Base-by-base conservation (phyloP, 768 basidiomycete species). In the Chalciporus sphaerocephalus region DNA sequence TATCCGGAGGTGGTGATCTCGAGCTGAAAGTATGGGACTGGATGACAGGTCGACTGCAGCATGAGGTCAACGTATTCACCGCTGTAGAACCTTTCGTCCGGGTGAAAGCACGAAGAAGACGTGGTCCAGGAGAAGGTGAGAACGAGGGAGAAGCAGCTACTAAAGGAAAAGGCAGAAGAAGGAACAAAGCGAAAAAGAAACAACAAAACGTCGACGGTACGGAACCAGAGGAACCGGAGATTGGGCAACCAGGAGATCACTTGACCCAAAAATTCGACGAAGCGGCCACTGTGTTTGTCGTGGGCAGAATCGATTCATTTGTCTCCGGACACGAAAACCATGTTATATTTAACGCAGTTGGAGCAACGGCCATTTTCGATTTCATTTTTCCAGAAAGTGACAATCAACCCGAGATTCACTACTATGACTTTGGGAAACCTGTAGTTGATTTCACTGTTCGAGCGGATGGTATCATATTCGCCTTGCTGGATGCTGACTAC, bases 1-100 rank as follows among this genome's bases (percentile, higher is more conserved):
- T 97, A 8, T 93, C 92, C 0, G 95, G 89, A 6, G 95, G 95
- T 10, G 95, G 94, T 0, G 95, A 98, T 55, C 69, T 77, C 0
- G 67, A 73, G 43, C 62, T 95, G 16, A 85, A 84, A 56, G 49
- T 91, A 7, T 94, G 89, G 89, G 77, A 89, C 50, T 90, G 86
- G 83, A 75, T 82, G 65, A 69, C 70, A 0, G 93, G 92, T 0
- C 53, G 55, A 27, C 59, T 79, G 28, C 62, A 74, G 27, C 68
- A 70, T 23, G 75, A 81, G 30, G 67, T 95, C 9, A 55, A 64
- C 4, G 69, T 94, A 16, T 62, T 65, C 46, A 63, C 72, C 6
- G 56, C 59, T 0, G 72, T 81, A 13, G 70, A 74, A 44, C 76
- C 74, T 0, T 81, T 73, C 47, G 69, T 83, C 17, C 47, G 36